phyloP scores from a whole-genome alignment of 129 eudicot species.

The Artemisia annua region DNA sequence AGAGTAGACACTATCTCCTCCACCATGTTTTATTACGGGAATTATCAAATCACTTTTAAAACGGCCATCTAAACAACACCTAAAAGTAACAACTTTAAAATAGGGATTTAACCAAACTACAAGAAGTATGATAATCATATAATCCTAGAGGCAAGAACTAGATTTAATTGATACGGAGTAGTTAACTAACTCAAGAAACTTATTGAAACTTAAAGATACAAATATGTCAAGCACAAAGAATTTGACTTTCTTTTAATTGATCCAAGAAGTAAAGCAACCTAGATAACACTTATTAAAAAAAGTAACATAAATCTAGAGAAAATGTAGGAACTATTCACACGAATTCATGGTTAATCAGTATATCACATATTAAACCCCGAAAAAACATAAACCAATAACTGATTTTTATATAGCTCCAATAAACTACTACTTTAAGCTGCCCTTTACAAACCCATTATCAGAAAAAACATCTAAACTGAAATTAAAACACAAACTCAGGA shows the following conservation, averaged over 20 bases:
- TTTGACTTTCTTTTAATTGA: conserved; percentile 19
- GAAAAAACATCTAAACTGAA: neutral
- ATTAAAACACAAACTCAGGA: neutral
- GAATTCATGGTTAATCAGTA: neutral
- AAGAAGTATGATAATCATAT: neutral
- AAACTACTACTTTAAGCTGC: neutral
- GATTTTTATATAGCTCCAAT: neutral
- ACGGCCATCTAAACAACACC: neutral
- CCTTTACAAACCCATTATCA: neutral
- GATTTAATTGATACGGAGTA: no score
- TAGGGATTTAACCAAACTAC: conserved; percentile 4
- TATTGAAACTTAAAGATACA: conserved; percentile 1
- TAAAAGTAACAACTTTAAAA: neutral
- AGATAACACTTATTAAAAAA: neutral
- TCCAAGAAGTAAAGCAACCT: conserved; percentile 18
- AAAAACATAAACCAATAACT: conserved; percentile 4
- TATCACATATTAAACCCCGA: conserved; percentile 10
- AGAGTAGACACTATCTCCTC: no score
- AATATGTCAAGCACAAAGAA: neutral
- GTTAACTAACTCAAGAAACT: neutral
- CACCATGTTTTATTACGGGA: no score
- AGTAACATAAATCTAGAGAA: neutral
- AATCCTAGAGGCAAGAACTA: neutral
- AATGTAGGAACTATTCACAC: neutral
- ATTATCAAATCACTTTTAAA: neutral